These are phyloP conservation scores for Emydomyces testavorans DNA, from an alignment of 2,329 filamentous ascomycete species.

Conservation along the genomic window DNA sequence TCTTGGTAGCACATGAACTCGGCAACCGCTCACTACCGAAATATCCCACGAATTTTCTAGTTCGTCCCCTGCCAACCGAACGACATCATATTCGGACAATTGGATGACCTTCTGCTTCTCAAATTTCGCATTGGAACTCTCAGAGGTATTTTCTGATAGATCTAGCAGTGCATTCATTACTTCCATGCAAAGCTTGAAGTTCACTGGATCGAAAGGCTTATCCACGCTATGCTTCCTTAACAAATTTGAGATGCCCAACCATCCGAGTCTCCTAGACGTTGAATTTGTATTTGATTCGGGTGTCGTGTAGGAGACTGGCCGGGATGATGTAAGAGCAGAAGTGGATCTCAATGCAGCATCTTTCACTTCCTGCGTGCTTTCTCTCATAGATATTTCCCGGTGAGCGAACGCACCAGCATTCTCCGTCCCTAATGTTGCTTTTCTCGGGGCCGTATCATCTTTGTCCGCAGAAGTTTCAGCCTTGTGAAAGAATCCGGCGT, in stretches of 20 bases:
- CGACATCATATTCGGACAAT: constrained; percentile 29
- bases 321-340: neutral
- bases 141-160: constrained; percentile 17
- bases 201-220: neutral
- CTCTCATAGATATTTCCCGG: too few relatives aligned
- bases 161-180: constrained; percentile 22
- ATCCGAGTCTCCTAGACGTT: neutral
- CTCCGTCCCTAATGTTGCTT: too few relatives aligned
- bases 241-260: neutral
- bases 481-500: too few relatives aligned
- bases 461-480: too few relatives aligned
- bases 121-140: constrained; percentile 7
- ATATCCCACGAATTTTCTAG: constrained; percentile 32
- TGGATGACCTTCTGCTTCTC: constrained; percentile 24
- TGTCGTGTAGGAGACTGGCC: neutral
- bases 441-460: too few relatives aligned
- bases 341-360: too few relatives aligned
- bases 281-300: neutral
- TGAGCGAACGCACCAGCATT: too few relatives aligned
- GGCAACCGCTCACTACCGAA: constrained; percentile 28
- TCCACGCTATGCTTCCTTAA: neutral
- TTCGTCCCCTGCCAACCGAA: constrained; percentile 24
- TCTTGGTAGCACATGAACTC: constrained; percentile 26
- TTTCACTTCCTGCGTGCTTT: too few relatives aligned
- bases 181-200: constrained; percentile 18